Percentiles rank a stretch among this genome's conserved stretches.
Conservation (phyloP, 495 filamentous ascomycete species). For the Penicillium maclennaniae region DNA sequence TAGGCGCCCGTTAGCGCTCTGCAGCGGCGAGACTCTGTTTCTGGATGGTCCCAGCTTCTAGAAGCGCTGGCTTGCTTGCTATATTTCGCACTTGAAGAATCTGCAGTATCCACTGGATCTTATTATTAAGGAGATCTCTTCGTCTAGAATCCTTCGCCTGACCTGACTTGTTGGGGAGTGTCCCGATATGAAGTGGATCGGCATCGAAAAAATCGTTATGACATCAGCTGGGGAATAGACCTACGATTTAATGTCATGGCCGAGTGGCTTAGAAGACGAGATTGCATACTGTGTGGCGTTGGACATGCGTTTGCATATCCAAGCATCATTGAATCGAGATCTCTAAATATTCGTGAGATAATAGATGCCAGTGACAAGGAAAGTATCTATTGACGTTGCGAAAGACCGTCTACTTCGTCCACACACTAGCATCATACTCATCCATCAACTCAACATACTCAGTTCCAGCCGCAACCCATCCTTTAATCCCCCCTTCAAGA, state of each 20-base stretch:
- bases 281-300: background rate
- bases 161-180: background rate
- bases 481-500: conserved; percentile 59
- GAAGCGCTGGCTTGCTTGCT: background rate
- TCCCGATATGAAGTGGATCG: background rate
- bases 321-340: background rate
- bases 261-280: background rate
- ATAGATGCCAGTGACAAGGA: background rate
- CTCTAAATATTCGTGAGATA: background rate
- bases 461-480: conserved; percentile 56
- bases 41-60: background rate
- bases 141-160: background rate
- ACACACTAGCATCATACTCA: conserved; percentile 52
- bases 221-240: background rate
- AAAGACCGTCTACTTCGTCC: conserved; percentile 27
- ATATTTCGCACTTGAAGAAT: background rate
- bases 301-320: background rate
- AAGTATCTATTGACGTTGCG: background rate
- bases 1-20: background rate
- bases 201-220: background rate
- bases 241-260: background rate
- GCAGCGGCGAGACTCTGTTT: background rate
- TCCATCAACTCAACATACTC: conserved; percentile 56
- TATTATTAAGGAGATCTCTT: background rate
- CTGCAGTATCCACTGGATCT: background rate